Evolutionary conservation across 2,329 filamentous ascomycete genomes (phyloP).

Genomic region (Polychaeton citri): DNA sequence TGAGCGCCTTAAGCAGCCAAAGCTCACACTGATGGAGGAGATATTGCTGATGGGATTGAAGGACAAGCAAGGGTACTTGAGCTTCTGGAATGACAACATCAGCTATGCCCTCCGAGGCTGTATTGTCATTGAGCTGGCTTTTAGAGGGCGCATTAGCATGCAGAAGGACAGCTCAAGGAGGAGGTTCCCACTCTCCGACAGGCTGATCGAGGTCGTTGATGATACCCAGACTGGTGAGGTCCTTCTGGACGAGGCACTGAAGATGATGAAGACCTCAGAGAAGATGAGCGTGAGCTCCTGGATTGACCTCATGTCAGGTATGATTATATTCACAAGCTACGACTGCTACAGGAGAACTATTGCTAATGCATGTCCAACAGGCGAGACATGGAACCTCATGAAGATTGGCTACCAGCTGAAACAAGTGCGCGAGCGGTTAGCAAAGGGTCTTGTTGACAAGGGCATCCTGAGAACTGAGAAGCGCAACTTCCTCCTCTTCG

Average conservation of each 20-base stretch:
- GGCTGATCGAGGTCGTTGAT: conserved; percentile 92
- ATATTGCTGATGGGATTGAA: conserved; percentile 89
- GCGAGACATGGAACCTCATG: conserved; percentile 99
- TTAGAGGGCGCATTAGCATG: conserved; percentile 94
- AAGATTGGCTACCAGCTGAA: conserved; percentile 99
- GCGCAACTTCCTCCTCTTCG: conserved; percentile 97
- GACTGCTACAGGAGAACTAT: background rate
- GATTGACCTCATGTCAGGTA: conserved; percentile 99
- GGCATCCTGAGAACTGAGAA: conserved; percentile 97
- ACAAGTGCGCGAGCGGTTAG: conserved; percentile 92
- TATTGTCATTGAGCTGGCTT: conserved; percentile 94
- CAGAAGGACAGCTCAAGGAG: conserved; percentile 87
- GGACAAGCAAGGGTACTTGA: conserved; percentile 98
- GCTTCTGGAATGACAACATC: conserved; percentile 99
- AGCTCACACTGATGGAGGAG: conserved; percentile 98
- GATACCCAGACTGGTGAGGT: conserved; percentile 95
- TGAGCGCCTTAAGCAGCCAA: conserved; percentile 93
- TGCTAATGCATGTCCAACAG: conserved; percentile 41
- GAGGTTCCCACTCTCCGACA: conserved; percentile 83
- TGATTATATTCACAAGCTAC: conserved; percentile 12
- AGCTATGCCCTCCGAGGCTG: conserved; percentile 94
- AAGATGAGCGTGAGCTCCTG: conserved; percentile 99
- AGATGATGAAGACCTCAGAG: conserved; percentile 99
- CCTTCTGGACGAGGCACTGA: conserved; percentile 88
- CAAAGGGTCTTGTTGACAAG: conserved; percentile 96